Conservation (phyloP, 2,329 filamentous ascomycete species). For the Harringtonia lauricola region DNA sequence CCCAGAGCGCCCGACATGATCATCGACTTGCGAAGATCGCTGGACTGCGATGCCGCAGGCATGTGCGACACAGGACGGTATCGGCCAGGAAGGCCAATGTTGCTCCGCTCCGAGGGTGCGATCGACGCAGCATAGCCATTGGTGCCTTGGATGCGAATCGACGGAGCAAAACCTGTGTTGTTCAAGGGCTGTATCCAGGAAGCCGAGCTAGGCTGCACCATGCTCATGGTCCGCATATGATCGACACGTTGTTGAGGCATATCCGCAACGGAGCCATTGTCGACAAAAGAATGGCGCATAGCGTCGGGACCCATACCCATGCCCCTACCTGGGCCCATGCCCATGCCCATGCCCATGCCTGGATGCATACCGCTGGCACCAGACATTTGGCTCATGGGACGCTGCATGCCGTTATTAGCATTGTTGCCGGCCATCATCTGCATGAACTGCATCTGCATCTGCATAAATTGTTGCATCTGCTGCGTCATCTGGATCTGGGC, state of each 20-base stretch:
- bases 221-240: conserved; percentile 65
- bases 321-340: conserved; percentile 9
- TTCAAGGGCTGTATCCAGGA: conserved; percentile 42
- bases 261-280: conserved; percentile 32
- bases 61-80: conserved; percentile 80
- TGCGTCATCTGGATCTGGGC: conserved; percentile 71
- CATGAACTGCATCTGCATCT: conserved; percentile 94
- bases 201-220: conserved; percentile 59
- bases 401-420: conserved; percentile 22
- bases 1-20: conserved; percentile 30
- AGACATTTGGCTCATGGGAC: not conserved
- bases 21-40: conserved; percentile 24
- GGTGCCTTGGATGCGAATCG: conserved; percentile 35
- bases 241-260: conserved; percentile 26
- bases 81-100: conserved; percentile 76
- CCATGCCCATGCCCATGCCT: conserved; percentile 17
- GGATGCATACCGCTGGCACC: not conserved
- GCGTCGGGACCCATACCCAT: conserved; percentile 13
- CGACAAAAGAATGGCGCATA: conserved; percentile 34
- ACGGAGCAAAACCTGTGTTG: conserved; percentile 35
- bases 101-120: conserved; percentile 90
- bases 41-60: conserved; percentile 20
- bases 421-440: conserved; percentile 53
- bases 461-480: conserved; percentile 81
- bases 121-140: conserved; percentile 76